These are phyloP conservation scores for Penicillium coffeae DNA, from an alignment of 495 filamentous ascomycete species.

Conservation along the genomic window DNA sequence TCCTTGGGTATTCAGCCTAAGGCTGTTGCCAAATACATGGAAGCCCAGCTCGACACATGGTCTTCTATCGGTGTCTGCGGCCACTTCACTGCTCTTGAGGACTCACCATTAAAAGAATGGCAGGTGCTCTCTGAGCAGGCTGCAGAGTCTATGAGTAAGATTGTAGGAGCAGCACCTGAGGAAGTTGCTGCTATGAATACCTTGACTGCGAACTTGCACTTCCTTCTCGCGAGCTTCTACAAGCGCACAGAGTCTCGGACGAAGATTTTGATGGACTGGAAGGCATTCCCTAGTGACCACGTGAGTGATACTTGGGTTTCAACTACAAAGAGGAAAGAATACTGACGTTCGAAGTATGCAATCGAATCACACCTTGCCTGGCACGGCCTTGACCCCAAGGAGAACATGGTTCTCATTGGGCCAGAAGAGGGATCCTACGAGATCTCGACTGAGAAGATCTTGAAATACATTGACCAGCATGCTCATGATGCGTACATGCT, in stretches of 20 bases:
- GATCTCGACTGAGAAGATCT: constrained; percentile 67
- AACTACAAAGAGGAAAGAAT: not conserved
- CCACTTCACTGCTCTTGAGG: constrained; percentile 78
- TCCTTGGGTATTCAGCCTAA: constrained; percentile 90
- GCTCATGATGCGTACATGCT: constrained; percentile 72
- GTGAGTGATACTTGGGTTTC: too few relatives aligned
- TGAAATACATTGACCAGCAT: constrained; percentile 70
- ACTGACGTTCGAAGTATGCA: constrained; percentile 59
- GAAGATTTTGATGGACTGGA: constrained; percentile 90
- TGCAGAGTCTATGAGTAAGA: constrained; percentile 66
- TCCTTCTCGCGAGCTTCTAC: constrained; percentile 90
- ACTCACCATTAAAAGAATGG: constrained; percentile 74
- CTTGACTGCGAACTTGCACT: constrained; percentile 84
- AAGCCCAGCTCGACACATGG: constrained; percentile 82
- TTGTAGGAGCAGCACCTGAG: constrained; percentile 71
- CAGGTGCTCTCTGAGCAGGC: constrained; percentile 70
- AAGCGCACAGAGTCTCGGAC: constrained; percentile 65
- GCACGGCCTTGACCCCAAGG: constrained; percentile 63
- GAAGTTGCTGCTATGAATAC: constrained; percentile 95
- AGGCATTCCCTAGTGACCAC: constrained; percentile 94
- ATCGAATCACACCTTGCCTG: constrained; percentile 85
- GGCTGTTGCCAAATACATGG: constrained; percentile 63
- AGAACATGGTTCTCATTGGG: constrained; percentile 72
- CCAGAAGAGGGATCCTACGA: constrained; percentile 52
- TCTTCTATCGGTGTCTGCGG: constrained; percentile 84